phyloP scores from a whole-genome alignment of 2,329 filamentous ascomycete species.

The Nothopassalora personata region DNA sequence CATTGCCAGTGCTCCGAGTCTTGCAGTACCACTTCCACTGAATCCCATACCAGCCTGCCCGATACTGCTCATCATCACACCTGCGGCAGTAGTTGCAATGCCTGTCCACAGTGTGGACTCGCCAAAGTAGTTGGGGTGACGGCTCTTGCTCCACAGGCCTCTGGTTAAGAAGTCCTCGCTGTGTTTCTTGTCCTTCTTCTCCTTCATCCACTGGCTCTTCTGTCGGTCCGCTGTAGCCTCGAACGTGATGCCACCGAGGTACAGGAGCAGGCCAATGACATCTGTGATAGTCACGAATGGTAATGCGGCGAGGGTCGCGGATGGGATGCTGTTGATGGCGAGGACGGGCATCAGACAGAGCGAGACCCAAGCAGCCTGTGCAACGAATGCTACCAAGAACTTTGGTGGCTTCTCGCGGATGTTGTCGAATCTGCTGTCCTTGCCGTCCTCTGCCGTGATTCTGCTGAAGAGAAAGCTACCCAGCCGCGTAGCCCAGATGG shows the following conservation, averaged over 20 bases:
- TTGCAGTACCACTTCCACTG: conserved; percentile 40
- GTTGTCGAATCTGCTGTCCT: conserved; percentile 55
- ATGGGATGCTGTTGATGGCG: conserved; percentile 57
- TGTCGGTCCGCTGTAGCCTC: conserved; percentile 60
- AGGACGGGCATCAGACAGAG: conserved; percentile 62
- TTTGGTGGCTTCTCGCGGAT: conserved; percentile 50
- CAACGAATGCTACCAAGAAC: conserved; percentile 52
- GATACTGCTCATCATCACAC: conserved; percentile 48
- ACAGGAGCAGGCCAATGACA: conserved; percentile 54
- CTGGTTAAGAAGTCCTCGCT: conserved; percentile 61
- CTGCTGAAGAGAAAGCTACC: conserved; percentile 60
- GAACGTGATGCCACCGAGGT: conserved; percentile 53
- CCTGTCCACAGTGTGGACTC: conserved; percentile 65
- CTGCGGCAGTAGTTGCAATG: conserved; percentile 55
- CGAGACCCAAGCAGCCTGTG: conserved; percentile 63
- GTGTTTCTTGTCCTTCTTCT: conserved; percentile 61
- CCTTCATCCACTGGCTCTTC: conserved; percentile 57
- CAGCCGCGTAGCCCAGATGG: conserved; percentile 58
- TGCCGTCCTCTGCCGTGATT: conserved; percentile 51
- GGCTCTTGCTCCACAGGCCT: conserved; percentile 56
- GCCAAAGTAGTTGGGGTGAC: conserved; percentile 70
- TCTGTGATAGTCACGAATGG: conserved; percentile 50
- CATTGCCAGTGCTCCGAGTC: conserved; percentile 44
- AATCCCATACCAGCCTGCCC: conserved; percentile 56
- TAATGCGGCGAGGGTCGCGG: conserved; percentile 47